Evolutionary conservation across 2,329 filamentous ascomycete species (phyloP).

Genomic region (Echinosphaeria canescens): DNA sequence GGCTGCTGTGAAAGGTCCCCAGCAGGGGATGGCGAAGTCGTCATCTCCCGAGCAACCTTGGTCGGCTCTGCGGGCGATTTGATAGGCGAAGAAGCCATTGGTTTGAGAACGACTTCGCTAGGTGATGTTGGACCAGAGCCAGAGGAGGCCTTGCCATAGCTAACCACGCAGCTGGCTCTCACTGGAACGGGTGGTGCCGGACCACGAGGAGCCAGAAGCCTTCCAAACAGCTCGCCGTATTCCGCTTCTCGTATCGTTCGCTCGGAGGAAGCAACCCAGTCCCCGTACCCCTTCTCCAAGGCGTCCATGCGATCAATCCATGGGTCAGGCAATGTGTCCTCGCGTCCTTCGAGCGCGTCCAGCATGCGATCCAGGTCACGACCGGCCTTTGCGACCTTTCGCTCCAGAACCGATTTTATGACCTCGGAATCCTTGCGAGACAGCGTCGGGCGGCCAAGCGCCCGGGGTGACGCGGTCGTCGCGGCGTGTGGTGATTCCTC

Average conservation of each 20-base stretch:
- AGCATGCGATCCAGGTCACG: conserved; percentile 65
- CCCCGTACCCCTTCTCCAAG: conserved; percentile 55
- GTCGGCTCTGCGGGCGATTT: no score
- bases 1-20: no score
- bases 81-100: no score
- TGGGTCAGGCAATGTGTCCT: conserved; percentile 63
- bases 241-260: conserved; percentile 49
- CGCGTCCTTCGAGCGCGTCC: conserved; percentile 62
- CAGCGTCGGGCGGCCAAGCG: conserved; percentile 6
- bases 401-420: conserved; percentile 42
- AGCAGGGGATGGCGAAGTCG: no score
- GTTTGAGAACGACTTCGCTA: no score
- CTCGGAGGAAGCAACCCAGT: conserved; percentile 66
- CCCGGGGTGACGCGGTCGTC: conserved; percentile 2
- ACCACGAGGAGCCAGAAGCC: no score
- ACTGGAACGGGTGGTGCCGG: no score
- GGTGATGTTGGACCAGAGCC: no score
- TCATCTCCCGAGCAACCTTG: no score
- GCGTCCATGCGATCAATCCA: conserved; percentile 80
- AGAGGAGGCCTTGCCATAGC: no score
- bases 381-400: conserved; percentile 48
- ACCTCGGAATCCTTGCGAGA: conserved; percentile 25
- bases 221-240: conserved; percentile 7
- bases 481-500: no score
- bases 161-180: no score